Base-by-base conservation (phyloP, 768 basidiomycete species). In the Agaricus subrufescens region DNA sequence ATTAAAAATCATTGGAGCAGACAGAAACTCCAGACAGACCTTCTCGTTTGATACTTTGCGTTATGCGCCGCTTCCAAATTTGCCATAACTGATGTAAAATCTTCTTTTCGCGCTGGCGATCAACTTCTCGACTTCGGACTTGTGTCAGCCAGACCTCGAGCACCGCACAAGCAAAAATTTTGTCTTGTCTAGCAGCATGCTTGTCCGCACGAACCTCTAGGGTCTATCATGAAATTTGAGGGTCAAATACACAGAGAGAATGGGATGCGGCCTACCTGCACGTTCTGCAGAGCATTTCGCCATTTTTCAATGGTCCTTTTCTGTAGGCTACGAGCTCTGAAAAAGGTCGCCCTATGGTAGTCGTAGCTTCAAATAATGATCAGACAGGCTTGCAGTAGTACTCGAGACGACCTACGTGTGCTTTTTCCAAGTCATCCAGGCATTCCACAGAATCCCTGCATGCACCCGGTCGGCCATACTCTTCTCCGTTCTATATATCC, bases 191-290 rank as follows among this genome's bases (percentile, higher is more conserved):
- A 29, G 48, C 56, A 38, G 62, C 54, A 62, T 85, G 78, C 55
- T 82, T 87, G 56, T 72, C 67, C 10, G 82, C 87, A 29, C 80
- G 81, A 53, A 64, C 73, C 62, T 85, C 81, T 66, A 84, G 69
- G 19, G 58, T 65, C 90, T 91, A 60, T 2, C 45, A 34, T 29
- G 27, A 31, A 5, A 26, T 12, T 46, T 50, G 12, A 26, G 40
- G 5, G 15, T 26, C 7, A 11, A 48, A 7, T 10, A 40, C 34
- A 9, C 25, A 3, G 25, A n/a, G 19, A 42, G 9, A 11, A 26
- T n/a, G 12, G 31, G 23, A 27, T 26, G 7, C 10, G 31, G 54
- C 69, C 54, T 55, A 71, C 71, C 54, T 54, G 31, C n/a, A 62
- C 54, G 7, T 50, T 38, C 23, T 39, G 27, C 12, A 62, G 15